Conservation (phyloP, 2,329 filamentous ascomycete species). For the Colletotrichum karsti region DNA sequence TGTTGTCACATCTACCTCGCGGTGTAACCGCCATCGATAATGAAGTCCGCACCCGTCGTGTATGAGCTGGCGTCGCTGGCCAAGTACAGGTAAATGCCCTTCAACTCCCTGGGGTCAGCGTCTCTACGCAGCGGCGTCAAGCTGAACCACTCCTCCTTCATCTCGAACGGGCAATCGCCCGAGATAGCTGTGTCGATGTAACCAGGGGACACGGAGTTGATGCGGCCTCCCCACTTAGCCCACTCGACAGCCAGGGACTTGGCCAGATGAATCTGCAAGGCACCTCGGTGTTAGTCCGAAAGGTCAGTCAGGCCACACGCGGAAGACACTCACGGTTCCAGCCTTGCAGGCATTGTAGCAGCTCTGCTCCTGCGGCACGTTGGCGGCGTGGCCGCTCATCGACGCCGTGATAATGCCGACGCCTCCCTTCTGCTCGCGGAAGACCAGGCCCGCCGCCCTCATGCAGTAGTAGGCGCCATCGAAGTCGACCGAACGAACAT, state of each 20-base stretch:
- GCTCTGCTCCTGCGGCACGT: constrained; percentile 73
- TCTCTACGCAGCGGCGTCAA: constrained; percentile 39
- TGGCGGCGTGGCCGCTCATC: constrained; percentile 43
- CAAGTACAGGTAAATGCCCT: constrained; percentile 41
- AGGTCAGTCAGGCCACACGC: not conserved
- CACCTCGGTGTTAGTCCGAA: not conserved
- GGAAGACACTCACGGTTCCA: constrained; percentile 57
- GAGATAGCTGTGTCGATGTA: constrained; percentile 47
- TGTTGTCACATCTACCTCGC: not conserved
- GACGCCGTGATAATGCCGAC: constrained; percentile 44
- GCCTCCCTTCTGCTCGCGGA: constrained; percentile 42
- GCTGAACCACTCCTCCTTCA: constrained; percentile 44
- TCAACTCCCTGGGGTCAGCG: constrained; percentile 40
- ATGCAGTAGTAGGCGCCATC: constrained; percentile 44
- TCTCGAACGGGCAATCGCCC: constrained; percentile 40
- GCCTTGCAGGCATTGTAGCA: constrained; percentile 88
- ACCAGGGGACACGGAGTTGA: constrained; percentile 42
- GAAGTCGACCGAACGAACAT: constrained; percentile 40
- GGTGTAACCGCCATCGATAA: constrained; percentile 40
- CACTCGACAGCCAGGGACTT: constrained; percentile 42
- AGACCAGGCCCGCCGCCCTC: constrained; percentile 41
- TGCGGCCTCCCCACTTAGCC: constrained; percentile 32
- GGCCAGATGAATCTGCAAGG: constrained; percentile 38
- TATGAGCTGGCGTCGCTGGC: constrained; percentile 42
- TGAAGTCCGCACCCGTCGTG: constrained; percentile 41